A percentile compares a stretch with the other conserved stretches of the same genome.
Conservation (phyloP, 2,329 filamentous ascomycete genomes). For the Calonectria pauciramosa region DNA sequence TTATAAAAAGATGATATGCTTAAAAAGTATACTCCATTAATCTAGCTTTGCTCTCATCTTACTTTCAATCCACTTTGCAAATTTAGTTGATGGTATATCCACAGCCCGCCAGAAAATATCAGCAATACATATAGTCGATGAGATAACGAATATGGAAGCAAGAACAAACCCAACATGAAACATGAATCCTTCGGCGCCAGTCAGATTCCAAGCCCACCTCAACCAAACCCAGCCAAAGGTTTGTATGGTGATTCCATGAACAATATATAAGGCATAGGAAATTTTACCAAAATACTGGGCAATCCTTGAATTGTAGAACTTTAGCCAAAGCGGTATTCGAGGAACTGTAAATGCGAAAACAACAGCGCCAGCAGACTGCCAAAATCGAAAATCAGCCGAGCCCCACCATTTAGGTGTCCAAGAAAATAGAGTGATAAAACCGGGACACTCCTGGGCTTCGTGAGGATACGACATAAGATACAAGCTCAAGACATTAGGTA, state of each 20-base stretch:
- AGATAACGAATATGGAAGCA: slow-evolving; percentile 62
- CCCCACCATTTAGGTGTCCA: slow-evolving; percentile 64
- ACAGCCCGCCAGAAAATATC: slow-evolving; percentile 70
- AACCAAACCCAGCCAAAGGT: slow-evolving; percentile 66
- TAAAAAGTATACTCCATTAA: slow-evolving; percentile 12
- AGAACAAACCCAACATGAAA: slow-evolving; percentile 63
- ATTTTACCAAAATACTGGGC: slow-evolving; percentile 72
- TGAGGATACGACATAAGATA: slow-evolving; percentile 63
- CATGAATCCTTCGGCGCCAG: slow-evolving; percentile 59
- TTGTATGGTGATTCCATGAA: slow-evolving; percentile 70
- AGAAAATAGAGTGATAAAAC: slow-evolving; percentile 63
- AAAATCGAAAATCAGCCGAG: slow-evolving; percentile 66
- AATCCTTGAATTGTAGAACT: slow-evolving; percentile 62
- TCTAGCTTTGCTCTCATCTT: slow-evolving; percentile 52
- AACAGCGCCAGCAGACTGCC: slow-evolving; percentile 67
- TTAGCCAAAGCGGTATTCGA: slow-evolving; percentile 61
- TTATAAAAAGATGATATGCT: too few species aligned
- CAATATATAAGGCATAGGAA: slow-evolving; percentile 72
- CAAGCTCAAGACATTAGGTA: slow-evolving; percentile 59
- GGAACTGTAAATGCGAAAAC: slow-evolving; percentile 65
- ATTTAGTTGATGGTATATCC: slow-evolving; percentile 67
- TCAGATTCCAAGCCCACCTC: slow-evolving; percentile 61
- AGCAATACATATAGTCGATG: slow-evolving; percentile 66
- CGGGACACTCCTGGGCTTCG: slow-evolving; percentile 59
- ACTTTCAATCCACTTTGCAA: slow-evolving; percentile 68